Evolutionary conservation across 768 basidiomycete species (phyloP), one percentile per base, ranked within the genome.

Genomic region (Boletus bicolor): DNA sequence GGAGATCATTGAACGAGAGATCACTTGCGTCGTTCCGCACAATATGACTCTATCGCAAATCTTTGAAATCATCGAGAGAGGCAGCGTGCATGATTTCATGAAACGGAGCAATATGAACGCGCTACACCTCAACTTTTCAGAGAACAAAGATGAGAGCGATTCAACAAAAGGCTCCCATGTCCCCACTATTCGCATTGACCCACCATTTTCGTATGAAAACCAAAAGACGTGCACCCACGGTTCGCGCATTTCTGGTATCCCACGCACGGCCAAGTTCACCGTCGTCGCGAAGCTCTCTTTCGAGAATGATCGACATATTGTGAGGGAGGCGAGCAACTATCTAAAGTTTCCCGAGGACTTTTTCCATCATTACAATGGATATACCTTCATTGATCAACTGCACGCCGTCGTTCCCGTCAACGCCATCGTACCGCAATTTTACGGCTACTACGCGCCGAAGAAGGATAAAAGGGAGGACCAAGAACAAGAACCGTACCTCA

Each of bases 371-470:
- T 70, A 62, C 41, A 56, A 53, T 9, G 68, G 64, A 28, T 68
- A 70, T 39, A 72, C 65, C 7, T 7, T 63, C 44, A 30, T 68
- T 0, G 2, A 7, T 5, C 70, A 68, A 19, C 30, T 82, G 6
- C 67, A 68, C 32, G 61, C 75, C 57, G 77, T 82, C 0, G 75
- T 78, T 0, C 80, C 82, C 3, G 70, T 80, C 4, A 70, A 74
- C 7, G 76, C 85, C 0, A 45, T 85, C 45, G 79, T 82, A 4
- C 85, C 86, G 0, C 83, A 85, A 64, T 87, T 79, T 66, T 87
- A 82, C 59, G 85, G 86, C 1, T 83, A 81, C 67, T 87, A 86
- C 59, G 63, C 60, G 0, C 74, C 73, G 1, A 15, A 45, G 38
- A 1, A n/a, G 70, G 9, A 30, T 0, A 4, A 0, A 1, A 5